Evolutionary conservation across 2,329 filamentous ascomycete genomes (phyloP).

Genomic region (Rhinocladiella similis): DNA sequence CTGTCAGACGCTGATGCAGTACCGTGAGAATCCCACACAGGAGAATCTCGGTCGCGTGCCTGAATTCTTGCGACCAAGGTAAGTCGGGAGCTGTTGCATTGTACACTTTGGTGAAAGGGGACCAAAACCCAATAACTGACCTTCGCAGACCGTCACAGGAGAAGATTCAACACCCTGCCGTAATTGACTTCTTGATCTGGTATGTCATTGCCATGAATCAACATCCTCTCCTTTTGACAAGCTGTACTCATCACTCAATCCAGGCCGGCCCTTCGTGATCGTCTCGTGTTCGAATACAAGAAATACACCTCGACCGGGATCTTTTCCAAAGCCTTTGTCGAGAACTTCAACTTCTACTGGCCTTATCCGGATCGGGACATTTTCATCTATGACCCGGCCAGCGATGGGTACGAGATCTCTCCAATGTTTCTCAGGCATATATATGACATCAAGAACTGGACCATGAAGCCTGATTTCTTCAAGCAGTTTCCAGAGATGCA

Average conservation of each 20-base stretch:
- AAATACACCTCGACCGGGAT: constrained; percentile 25
- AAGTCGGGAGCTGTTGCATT: neutral
- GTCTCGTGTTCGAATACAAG: constrained; percentile 28
- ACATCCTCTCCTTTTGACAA: neutral
- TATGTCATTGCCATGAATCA: constrained; percentile 1
- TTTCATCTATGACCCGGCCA: constrained; percentile 18
- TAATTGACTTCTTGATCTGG: constrained; percentile 29
- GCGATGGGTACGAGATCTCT: constrained; percentile 20
- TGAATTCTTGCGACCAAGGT: constrained; percentile 22
- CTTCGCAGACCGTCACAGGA: constrained; percentile 25
- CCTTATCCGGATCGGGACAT: constrained; percentile 25
- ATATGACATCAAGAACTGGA: constrained; percentile 29
- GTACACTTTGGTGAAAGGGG: no score
- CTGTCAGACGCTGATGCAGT: constrained; percentile 26
- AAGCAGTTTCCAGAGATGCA: constrained; percentile 28
- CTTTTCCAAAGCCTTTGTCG: constrained; percentile 27
- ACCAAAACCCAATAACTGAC: neutral
- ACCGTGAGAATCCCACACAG: constrained; percentile 23
- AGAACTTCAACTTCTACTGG: constrained; percentile 30
- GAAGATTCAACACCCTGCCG: constrained; percentile 27
- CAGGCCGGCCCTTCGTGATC: constrained; percentile 26
- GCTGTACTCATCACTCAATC: neutral
- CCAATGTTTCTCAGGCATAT: constrained; percentile 24
- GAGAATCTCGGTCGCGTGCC: constrained; percentile 28
- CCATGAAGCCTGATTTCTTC: constrained; percentile 29